These are phyloP conservation scores for Phylloporus arenicola DNA, from an alignment of 768 basidiomycete genomes.

Conservation along the genomic window DNA sequence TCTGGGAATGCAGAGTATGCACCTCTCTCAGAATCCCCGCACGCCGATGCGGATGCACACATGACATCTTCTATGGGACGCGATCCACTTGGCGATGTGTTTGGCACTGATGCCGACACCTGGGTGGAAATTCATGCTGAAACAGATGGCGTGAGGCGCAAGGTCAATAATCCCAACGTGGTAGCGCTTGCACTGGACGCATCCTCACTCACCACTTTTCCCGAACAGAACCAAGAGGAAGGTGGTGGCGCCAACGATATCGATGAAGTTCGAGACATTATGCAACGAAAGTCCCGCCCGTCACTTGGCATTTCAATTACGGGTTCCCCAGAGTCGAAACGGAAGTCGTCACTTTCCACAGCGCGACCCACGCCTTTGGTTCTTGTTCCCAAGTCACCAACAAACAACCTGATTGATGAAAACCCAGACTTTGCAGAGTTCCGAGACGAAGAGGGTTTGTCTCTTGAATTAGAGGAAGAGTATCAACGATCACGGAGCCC, in stretches of 20 bases:
- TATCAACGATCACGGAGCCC: constrained; percentile 29
- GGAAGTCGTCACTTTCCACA: constrained; percentile 34
- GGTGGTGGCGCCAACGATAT: constrained; percentile 31
- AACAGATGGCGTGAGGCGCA: constrained; percentile 24
- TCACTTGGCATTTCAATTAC: constrained; percentile 35
- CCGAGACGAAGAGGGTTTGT: constrained; percentile 15
- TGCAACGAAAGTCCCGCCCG: constrained; percentile 38
- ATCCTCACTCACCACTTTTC: constrained; percentile 29
- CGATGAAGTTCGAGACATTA: constrained; percentile 32
- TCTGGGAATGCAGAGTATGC: constrained; percentile 21
- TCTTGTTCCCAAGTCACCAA: constrained; percentile 37
- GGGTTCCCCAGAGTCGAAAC: constrained; percentile 33
- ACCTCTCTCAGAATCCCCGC: constrained; percentile 27
- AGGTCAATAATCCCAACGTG: constrained; percentile 36
- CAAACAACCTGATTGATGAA: constrained; percentile 26
- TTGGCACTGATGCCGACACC: constrained; percentile 60
- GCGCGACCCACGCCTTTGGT: constrained; percentile 56
- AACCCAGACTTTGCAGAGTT: constrained; percentile 7
- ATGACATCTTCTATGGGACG: constrained; percentile 32
- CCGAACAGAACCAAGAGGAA: constrained; percentile 23
- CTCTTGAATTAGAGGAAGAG: constrained; percentile 28
- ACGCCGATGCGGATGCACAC: constrained; percentile 33
- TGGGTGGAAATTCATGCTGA: constrained; percentile 52
- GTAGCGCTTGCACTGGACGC: constrained; percentile 51
- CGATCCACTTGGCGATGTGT: constrained; percentile 58